Base-by-base conservation (phyloP, 768 basidiomycete genomes). In the Galerina marginata region DNA sequence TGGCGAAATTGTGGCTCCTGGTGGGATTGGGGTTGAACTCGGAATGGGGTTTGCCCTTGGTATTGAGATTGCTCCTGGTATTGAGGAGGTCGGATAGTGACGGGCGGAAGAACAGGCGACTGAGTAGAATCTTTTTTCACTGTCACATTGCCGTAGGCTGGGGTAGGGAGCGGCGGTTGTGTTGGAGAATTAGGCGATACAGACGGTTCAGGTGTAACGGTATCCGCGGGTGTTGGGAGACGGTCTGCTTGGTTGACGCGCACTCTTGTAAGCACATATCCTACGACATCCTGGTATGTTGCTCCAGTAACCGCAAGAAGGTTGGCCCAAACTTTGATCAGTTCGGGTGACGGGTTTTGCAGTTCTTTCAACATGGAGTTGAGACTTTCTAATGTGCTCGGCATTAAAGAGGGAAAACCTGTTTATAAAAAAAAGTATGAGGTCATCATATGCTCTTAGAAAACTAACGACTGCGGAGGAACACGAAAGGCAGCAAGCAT, bases 221-320 rank as follows among this genome's bases (percentile, higher is more conserved):
- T 71, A 40, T 60, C 67, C 57, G 63, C 53, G 23, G 66, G 67
- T 29, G 65, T 69, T 38, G 67, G 68, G 14, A 66, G 54, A 14
- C 58, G 65, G 10, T 29, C 56, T 33, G 46, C n/a, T n/a, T 37
- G 42, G 20, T 14, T 16, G 36, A 3, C 6, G 16, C n/a, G 44
- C 9, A 40, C 33, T 26, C 40, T 36, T 3, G 20, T 45, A 36
- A 38, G 25, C 5, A 47, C 54, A 54, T 55, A 61, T 25, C 48
- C 36, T 9, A 44, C 33, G 16, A 61, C 55, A 29, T 61, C 60
- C 44, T 52, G 42, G 14, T 47, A 38, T 25, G 44, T 39, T 15
- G 39, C 48, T 23, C 54, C 61, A 12, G 42, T 14, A 10, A 20
- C 20, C 4, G 42, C 15, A 44, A 44, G 42, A 44, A 33, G 29